phyloP scores from a whole-genome alignment of 345 rosid species.

The Pugionium cornutum region DNA sequence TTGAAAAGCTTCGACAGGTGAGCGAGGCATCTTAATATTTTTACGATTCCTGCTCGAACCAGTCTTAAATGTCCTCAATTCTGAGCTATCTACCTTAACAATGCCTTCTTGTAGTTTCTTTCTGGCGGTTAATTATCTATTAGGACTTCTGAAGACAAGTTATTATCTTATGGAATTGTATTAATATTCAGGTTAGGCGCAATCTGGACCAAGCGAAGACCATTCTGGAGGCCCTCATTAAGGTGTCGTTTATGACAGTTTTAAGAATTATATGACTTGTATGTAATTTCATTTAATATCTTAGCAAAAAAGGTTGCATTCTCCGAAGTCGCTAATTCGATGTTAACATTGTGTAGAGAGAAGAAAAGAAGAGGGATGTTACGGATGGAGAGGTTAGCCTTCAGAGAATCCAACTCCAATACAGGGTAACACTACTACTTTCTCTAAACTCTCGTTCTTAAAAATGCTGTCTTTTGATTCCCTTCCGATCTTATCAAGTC shows the following conservation, averaged over 20 bases:
- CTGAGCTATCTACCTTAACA: conserved; percentile 3
- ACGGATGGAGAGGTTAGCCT: conserved; percentile 86
- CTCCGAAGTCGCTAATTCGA: conserved; percentile 17
- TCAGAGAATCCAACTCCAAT: conserved; percentile 86
- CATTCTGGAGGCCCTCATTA: conserved; percentile 82
- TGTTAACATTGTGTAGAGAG: conserved; percentile 60
- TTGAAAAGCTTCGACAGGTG: conserved; percentile 99
- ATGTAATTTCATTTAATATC: conserved; percentile 24
- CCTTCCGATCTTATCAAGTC: not conserved
- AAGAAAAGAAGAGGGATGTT: conserved; percentile 91
- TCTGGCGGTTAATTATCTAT: conserved; percentile 1
- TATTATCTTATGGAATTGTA: conserved; percentile 3
- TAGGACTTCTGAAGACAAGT: conserved; percentile 11
- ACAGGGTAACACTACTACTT: conserved; percentile 56
- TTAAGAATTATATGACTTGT: conserved; percentile 27
- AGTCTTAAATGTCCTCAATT: not conserved
- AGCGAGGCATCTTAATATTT: conserved; percentile 20
- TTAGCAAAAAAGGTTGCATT: conserved; percentile 24
- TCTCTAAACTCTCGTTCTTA: not conserved
- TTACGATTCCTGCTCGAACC: conserved; percentile 10
- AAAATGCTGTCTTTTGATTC: not conserved
- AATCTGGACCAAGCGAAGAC: conserved; percentile 95
- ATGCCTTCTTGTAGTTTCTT: conserved; percentile 9
- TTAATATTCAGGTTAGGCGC: conserved; percentile 77
- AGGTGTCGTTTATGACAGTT: conserved; percentile 56